Conservation (phyloP, 116 monocot genomes). For the Cymodocea nodosa region DNA sequence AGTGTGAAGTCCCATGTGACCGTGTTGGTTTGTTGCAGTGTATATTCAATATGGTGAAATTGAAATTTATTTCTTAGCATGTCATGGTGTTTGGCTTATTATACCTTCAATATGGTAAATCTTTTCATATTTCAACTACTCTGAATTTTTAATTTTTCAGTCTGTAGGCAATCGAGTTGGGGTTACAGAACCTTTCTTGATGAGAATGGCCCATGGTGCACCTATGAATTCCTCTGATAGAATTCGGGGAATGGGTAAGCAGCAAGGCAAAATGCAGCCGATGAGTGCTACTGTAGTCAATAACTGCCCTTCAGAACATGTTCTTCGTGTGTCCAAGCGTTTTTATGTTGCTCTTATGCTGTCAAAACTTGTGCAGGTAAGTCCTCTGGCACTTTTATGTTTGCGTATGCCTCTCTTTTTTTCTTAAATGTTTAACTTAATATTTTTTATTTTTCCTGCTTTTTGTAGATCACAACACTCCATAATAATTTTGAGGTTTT, state of each 20-base stretch:
- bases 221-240: constrained; percentile 33
- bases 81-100: neutral
- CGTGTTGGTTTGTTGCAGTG: too few species aligned
- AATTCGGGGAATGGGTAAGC: constrained; percentile 30
- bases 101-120: neutral
- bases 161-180: constrained; percentile 97
- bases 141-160: constrained; percentile 22
- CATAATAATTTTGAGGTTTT: too few species aligned
- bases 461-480: too few species aligned
- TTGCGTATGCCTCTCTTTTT: neutral
- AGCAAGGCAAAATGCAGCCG: constrained; percentile 14
- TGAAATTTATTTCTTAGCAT: too few species aligned
- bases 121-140: neutral
- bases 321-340: constrained; percentile 70
- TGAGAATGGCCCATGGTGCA: constrained; percentile 98
- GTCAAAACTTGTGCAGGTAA: constrained; percentile 88
- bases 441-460: too few species aligned
- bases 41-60: too few species aligned
- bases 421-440: too few species aligned
- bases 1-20: too few species aligned
- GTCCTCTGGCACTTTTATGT: neutral
- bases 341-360: constrained; percentile 97
- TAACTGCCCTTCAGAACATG: constrained; percentile 26
- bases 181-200: constrained; percentile 87
- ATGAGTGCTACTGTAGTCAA: constrained; percentile 8